Conservation (phyloP, 73 alveolate species). For the Urostyla sp. region DNA sequence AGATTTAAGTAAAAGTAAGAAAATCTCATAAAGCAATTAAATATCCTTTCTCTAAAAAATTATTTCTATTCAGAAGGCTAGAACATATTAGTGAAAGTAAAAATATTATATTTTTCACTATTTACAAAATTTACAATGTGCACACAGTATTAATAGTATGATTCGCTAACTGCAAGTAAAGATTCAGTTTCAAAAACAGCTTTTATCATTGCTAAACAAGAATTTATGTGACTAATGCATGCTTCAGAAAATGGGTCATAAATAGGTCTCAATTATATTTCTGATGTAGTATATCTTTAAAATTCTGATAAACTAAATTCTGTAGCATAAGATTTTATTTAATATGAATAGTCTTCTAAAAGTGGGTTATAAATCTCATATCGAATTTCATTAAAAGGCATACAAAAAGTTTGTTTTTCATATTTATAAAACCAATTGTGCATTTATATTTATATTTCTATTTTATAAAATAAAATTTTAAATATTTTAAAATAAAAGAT, state of each 20-base stretch:
- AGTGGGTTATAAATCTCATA: conserved; percentile 28
- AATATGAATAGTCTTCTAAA: background rate
- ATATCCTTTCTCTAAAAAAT: conserved; percentile 40
- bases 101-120: conserved; percentile 44
- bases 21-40: conserved; percentile 6
- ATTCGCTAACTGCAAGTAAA: conserved; percentile 29
- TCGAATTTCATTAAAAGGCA: background rate
- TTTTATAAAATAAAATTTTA: background rate
- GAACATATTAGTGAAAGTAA: conserved; percentile 33
- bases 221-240: conserved; percentile 9
- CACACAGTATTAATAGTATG: conserved; percentile 16
- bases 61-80: conserved; percentile 11
- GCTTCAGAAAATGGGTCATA: conserved; percentile 45
- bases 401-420: conserved; percentile 24
- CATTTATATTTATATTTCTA: background rate
- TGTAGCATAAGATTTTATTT: background rate
- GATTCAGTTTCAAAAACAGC: conserved; percentile 58
- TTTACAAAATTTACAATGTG: conserved; percentile 22
- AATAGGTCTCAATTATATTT: conserved; percentile 9
- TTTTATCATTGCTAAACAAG: conserved; percentile 25
- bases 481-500: no score
- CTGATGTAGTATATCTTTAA: background rate
- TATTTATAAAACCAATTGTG: conserved; percentile 43
- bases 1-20: conserved; percentile 10
- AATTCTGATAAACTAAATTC: conserved; percentile 16